Percentiles rank a stretch among this genome's conserved stretches.
Evolutionary conservation across 2,329 filamentous ascomycete species (phyloP).

Genomic region (Cladophialophora exuberans): DNA sequence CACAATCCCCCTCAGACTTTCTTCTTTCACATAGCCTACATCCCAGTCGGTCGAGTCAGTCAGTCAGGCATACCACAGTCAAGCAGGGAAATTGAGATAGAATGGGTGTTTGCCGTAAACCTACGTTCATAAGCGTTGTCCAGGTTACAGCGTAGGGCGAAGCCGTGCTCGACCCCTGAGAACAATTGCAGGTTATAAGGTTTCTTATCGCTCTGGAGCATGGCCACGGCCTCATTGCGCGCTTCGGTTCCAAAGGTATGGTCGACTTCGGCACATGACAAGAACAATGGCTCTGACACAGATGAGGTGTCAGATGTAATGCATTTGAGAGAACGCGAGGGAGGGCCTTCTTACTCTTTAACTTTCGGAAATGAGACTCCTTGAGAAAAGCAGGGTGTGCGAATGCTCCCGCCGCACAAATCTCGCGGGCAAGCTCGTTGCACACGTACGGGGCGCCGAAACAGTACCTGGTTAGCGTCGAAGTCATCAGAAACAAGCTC

Average conservation of each 20-base stretch:
- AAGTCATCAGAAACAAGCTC: neutral
- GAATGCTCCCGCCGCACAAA: conserved; percentile 51
- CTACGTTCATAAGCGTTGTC: conserved; percentile 27
- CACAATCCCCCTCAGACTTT: conserved; percentile 22
- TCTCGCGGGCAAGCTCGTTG: conserved; percentile 43
- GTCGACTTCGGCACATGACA: conserved; percentile 27
- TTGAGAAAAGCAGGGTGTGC: conserved; percentile 57
- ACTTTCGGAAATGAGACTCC: conserved; percentile 48
- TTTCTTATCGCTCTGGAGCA: conserved; percentile 29
- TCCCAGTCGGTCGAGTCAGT: conserved; percentile 1
- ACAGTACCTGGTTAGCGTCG: conserved; percentile 25
- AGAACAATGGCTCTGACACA: conserved; percentile 21
- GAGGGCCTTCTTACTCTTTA: conserved; percentile 37
- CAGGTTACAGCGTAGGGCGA: conserved; percentile 33
- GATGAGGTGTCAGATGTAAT: neutral
- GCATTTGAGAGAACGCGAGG: neutral
- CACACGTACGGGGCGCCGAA: conserved; percentile 51
- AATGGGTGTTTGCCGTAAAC: no score
- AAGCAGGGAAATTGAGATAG: neutral
- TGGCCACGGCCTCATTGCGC: conserved; percentile 23
- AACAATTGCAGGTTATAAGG: conserved; percentile 33
- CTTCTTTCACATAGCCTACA: conserved; percentile 24
- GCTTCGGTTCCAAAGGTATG: conserved; percentile 25
- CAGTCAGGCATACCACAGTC: neutral
- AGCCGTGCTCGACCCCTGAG: conserved; percentile 34